Percentiles rank a stretch among this genome's conserved stretches.
These are phyloP conservation scores for Oryza punctata DNA, from an alignment of 176 grass and related monocot species.

Conservation along the genomic window DNA sequence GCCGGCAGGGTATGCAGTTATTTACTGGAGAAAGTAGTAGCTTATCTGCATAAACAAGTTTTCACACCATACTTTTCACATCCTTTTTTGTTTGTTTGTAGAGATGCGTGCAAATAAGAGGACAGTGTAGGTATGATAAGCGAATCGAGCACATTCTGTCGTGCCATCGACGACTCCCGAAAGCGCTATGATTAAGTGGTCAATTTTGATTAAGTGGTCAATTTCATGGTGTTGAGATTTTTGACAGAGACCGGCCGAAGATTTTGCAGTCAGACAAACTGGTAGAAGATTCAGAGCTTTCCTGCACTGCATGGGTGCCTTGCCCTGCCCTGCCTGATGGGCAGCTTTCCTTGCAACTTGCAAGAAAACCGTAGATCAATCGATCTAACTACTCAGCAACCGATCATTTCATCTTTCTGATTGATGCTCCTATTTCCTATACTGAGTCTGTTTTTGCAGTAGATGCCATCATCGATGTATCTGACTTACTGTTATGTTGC, in stretches of 20 bases:
- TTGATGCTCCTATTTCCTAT: not conserved
- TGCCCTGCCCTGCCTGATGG: not conserved
- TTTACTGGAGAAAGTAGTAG: not conserved
- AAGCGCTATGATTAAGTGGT: not conserved
- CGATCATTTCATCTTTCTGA: not conserved
- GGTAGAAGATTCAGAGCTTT: not conserved
- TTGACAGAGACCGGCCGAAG: not conserved
- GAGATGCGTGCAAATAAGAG: not conserved
- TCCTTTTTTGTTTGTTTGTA: not conserved
- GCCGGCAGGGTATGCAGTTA: not conserved
- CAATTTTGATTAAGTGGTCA: not conserved
- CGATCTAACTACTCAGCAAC: not conserved
- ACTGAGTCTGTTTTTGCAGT: not conserved
- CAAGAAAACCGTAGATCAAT: not conserved
- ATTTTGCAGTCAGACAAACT: not conserved
- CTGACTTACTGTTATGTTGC: slow-evolving; percentile 18
- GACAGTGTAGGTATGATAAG: not conserved
- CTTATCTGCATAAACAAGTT: no score
- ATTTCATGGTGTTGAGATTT: not conserved
- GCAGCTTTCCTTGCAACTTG: not conserved
- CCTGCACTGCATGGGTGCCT: not conserved
- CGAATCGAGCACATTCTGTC: not conserved
- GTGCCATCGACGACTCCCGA: not conserved
- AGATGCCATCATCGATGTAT: not conserved
- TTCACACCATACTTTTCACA: not conserved